phyloP scores from a whole-genome alignment of 306 rosid species.

The Cajanus cajan region DNA sequence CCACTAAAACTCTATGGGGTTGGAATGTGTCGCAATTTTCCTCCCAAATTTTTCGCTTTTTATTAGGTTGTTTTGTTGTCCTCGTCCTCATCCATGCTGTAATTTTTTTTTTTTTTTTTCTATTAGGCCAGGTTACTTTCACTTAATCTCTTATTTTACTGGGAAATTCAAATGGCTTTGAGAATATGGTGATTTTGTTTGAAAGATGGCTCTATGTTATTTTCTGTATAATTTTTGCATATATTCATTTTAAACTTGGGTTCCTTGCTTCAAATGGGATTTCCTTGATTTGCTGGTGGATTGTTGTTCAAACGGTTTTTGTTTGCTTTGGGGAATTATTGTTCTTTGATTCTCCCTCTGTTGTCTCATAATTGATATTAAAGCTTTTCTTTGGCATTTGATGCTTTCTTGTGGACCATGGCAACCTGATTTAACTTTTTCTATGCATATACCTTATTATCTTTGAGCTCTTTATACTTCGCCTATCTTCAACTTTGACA shows the following conservation, averaged over 20 bases:
- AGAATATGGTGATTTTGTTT: background rate
- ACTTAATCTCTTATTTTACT: background rate
- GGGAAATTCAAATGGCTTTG: background rate
- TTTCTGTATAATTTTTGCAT: constrained; percentile 2
- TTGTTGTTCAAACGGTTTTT: constrained; percentile 35
- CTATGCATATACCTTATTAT: constrained; percentile 21
- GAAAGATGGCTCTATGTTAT: constrained; percentile 13
- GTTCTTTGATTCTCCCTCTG: constrained; percentile 47
- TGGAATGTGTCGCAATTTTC: background rate
- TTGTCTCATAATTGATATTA: constrained; percentile 34
- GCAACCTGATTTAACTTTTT: constrained; percentile 41
- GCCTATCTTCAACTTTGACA: constrained; percentile 27
- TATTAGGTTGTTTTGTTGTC: too few relatives aligned
- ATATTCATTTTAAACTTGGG: constrained; percentile 8
- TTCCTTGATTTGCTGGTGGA: constrained; percentile 33
- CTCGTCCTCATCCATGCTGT: background rate
- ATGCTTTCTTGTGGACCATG: constrained; percentile 72
- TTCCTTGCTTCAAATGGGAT: constrained; percentile 28
- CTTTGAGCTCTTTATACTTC: constrained; percentile 29
- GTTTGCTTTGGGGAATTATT: constrained; percentile 58
- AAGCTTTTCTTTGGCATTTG: constrained; percentile 51
- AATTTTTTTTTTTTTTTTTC: background rate
- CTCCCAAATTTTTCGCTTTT: background rate
- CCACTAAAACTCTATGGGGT: background rate
- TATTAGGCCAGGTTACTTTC: background rate